These are phyloP conservation scores for Starmerella riodocensis DNA, from an alignment of 805 yeast species.

Conservation along the genomic window DNA sequence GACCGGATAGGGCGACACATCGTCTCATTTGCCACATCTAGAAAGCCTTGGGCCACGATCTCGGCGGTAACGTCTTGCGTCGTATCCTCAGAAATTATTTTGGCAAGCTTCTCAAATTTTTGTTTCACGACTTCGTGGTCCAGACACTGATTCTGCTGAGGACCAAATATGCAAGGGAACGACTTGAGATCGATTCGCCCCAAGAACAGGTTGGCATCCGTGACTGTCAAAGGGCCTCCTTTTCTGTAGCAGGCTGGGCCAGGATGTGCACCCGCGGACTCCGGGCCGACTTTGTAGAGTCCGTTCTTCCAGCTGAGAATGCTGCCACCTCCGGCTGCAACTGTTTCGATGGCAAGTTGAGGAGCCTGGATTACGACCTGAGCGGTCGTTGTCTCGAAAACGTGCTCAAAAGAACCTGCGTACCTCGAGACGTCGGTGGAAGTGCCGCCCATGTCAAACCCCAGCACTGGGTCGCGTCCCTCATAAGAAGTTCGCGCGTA, in stretches of 20 bases:
- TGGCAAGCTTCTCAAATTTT: slow-evolving; percentile 44
- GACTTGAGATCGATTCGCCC: slow-evolving; percentile 62
- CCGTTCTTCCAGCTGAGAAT: slow-evolving; percentile 56
- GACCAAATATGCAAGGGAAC: slow-evolving; percentile 76
- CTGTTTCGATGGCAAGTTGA: slow-evolving; percentile 67
- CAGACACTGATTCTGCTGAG: slow-evolving; percentile 56
- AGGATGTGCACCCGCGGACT: slow-evolving; percentile 76
- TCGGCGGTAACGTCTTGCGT: slow-evolving; percentile 38
- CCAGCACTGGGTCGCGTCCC: slow-evolving; percentile 43
- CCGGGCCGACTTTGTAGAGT: slow-evolving; percentile 71
- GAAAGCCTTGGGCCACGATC: slow-evolving; percentile 67
- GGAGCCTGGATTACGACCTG: slow-evolving; percentile 77
- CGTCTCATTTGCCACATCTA: slow-evolving; percentile 71
- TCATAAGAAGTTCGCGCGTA: slow-evolving; percentile 66
- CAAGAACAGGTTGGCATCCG: slow-evolving; percentile 66
- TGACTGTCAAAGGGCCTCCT: slow-evolving; percentile 71
- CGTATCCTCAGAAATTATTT: slow-evolving; percentile 42
- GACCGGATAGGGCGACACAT: slow-evolving; percentile 87
- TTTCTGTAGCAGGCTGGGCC: slow-evolving; percentile 82
- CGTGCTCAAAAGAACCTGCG: slow-evolving; percentile 58
- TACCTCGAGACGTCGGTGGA: slow-evolving; percentile 74
- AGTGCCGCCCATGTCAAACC: slow-evolving; percentile 88
- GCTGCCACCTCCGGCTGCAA: slow-evolving; percentile 80
- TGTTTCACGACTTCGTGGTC: slow-evolving; percentile 40
- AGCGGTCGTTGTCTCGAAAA: slow-evolving; percentile 72